These are phyloP conservation scores for Suhomyces bribrorum DNA, from an alignment of 1,139 yeast genomes.

Conservation along the genomic window DNA sequence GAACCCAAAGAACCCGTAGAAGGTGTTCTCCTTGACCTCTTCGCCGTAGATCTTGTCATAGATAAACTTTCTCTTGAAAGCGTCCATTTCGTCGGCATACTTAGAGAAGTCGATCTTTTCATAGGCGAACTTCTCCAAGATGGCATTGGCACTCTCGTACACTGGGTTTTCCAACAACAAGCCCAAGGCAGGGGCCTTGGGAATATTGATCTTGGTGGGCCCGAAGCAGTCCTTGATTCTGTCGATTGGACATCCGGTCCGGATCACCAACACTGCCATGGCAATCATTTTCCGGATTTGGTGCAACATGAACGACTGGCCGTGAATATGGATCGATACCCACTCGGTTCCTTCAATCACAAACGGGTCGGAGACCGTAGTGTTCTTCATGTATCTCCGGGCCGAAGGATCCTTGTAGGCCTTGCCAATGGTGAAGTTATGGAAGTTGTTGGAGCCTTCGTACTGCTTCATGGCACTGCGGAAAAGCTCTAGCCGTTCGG, in stretches of 20 bases:
- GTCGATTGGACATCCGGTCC: slow-evolving; percentile 80
- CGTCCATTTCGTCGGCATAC: slow-evolving; percentile 71
- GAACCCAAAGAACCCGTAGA: slow-evolving; percentile 85
- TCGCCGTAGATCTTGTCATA: slow-evolving; percentile 91
- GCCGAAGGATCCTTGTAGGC: slow-evolving; percentile 85
- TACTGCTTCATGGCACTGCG: slow-evolving; percentile 71
- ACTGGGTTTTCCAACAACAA: slow-evolving; percentile 88
- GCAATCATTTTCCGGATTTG: slow-evolving; percentile 98
- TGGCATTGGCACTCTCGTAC: slow-evolving; percentile 78
- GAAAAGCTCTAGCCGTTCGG: slow-evolving; percentile 60
- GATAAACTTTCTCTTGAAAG: slow-evolving; percentile 82
- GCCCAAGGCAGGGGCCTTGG: slow-evolving; percentile 97
- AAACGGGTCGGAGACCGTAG: slow-evolving; percentile 86
- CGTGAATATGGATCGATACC: slow-evolving; percentile 94
- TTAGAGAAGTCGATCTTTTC: slow-evolving; percentile 70
- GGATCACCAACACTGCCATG: slow-evolving; percentile 82
- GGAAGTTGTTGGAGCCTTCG: slow-evolving; percentile 91
- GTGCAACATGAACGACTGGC: slow-evolving; percentile 97
- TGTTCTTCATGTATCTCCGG: slow-evolving; percentile 73
- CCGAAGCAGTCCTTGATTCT: slow-evolving; percentile 82
- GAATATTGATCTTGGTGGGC: slow-evolving; percentile 76
- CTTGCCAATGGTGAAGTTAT: slow-evolving; percentile 91
- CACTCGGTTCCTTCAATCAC: slow-evolving; percentile 93
- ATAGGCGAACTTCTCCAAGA: slow-evolving; percentile 76
- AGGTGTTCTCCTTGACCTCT: slow-evolving; percentile 83